These are phyloP conservation scores for Hevea brasiliensis DNA, from an alignment of 345 rosid genomes.

Conservation along the genomic window DNA sequence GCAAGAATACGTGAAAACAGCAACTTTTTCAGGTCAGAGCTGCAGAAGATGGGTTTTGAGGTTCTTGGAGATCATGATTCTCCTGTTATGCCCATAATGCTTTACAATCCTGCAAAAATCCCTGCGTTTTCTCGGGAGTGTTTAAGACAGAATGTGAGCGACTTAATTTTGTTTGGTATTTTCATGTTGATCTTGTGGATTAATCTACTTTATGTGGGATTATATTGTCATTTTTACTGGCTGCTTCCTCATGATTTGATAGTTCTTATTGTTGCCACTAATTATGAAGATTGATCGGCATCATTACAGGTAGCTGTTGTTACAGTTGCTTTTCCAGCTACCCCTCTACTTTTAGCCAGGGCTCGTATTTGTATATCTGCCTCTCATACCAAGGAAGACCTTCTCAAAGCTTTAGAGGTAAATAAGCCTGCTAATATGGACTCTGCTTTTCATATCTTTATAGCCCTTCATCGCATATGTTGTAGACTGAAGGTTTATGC, in stretches of 20 bases:
- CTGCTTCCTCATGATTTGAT: background rate
- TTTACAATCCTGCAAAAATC: constrained; percentile 95
- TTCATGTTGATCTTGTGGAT: background rate
- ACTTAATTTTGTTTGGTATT: background rate
- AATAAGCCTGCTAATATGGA: too few species aligned
- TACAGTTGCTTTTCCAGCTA: constrained; percentile 22
- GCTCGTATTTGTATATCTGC: constrained; percentile 88
- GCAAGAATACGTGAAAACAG: constrained; percentile 90
- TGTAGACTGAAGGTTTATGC: too few species aligned
- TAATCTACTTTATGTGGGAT: background rate
- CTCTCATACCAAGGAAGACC: constrained; percentile 70
- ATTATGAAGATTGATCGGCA: background rate
- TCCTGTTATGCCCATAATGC: constrained; percentile 98
- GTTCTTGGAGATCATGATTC: constrained; percentile 97
- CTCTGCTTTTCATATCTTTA: too few species aligned
- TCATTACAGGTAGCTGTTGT: constrained; percentile 25
- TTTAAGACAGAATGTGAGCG: constrained; percentile 77
- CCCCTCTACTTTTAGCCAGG: constrained; percentile 63
- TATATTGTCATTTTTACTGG: background rate
- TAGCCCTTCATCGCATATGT: too few species aligned
- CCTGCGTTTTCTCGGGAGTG: constrained; percentile 97
- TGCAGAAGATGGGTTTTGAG: constrained; percentile 93
- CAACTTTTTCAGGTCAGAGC: constrained; percentile 89
- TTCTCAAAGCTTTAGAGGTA: constrained; percentile 69
- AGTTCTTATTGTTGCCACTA: background rate